Conservation (phyloP, 495 filamentous ascomycete genomes). For the Podospora australis region DNA sequence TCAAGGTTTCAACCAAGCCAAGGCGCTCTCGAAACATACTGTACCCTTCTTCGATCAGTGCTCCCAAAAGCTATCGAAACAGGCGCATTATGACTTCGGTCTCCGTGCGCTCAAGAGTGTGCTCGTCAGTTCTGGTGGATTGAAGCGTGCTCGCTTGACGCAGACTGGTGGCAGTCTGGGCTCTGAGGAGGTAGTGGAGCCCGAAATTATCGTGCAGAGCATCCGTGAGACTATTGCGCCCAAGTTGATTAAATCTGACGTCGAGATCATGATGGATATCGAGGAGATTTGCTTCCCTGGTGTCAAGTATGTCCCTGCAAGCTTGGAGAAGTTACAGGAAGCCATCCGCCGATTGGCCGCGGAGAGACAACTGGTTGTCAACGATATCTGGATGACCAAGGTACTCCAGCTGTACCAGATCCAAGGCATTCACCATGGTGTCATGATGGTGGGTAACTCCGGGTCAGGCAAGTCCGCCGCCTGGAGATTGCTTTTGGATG, state of each 20-base stretch:
- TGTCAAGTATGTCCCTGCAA: conserved; percentile 85
- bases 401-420: conserved; percentile 95
- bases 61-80: conserved; percentile 71
- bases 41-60: conserved; percentile 98
- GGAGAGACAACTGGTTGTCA: conserved; percentile 79
- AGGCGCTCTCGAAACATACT: conserved; percentile 83
- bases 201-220: conserved; percentile 98
- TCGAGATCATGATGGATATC: conserved; percentile 77
- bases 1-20: conserved; percentile 95
- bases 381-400: conserved; percentile 93
- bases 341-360: conserved; percentile 76
- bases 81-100: conserved; percentile 98
- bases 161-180: conserved; percentile 48
- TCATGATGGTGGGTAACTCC: conserved; percentile 99
- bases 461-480: conserved; percentile 91
- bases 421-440: conserved; percentile 94
- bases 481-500: conserved; percentile 91
- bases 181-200: conserved; percentile 73
- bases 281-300: conserved; percentile 86
- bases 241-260: conserved; percentile 88
- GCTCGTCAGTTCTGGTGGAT: conserved; percentile 88
- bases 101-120: conserved; percentile 97
- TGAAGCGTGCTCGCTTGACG: conserved; percentile 79
- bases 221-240: conserved; percentile 97
- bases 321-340: conserved; percentile 66